Evolutionary conservation across 495 filamentous ascomycete genomes (phyloP).

Genomic region (Glonium stellatum): DNA sequence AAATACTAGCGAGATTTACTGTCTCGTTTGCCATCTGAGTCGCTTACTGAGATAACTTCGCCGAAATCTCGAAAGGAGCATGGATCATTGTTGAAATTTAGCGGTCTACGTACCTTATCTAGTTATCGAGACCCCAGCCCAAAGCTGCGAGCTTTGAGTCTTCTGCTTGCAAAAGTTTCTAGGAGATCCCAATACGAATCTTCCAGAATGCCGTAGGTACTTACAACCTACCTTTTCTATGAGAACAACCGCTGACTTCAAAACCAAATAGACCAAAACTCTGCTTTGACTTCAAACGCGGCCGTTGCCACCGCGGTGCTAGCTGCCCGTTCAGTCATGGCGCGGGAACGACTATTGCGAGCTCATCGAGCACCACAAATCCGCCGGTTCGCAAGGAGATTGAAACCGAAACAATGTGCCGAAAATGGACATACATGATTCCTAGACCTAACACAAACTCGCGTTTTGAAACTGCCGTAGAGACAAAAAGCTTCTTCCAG

Average conservation of each 20-base stretch:
- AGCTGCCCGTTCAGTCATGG: constrained; percentile 4
- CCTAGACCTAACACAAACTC: constrained; percentile 29
- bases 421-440: constrained; percentile 36
- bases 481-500: constrained; percentile 12
- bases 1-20: too few relatives aligned
- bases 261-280: constrained; percentile 5
- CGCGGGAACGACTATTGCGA: neutral
- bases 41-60: too few relatives aligned
- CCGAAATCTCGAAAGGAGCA: too few relatives aligned
- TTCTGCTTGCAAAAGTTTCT: too few relatives aligned
- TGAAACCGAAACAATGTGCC: constrained; percentile 27
- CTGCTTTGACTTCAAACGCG: constrained; percentile 5
- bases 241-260: constrained; percentile 2
- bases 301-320: neutral
- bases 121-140: too few relatives aligned
- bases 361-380: neutral
- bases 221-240: too few relatives aligned
- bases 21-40: too few relatives aligned
- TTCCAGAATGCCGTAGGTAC: too few relatives aligned
- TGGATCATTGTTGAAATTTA: too few relatives aligned
- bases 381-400: constrained; percentile 14
- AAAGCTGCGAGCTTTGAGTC: too few relatives aligned
- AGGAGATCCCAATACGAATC: too few relatives aligned
- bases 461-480: constrained; percentile 1
- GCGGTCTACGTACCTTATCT: too few relatives aligned